A percentile compares a stretch with the other conserved stretches of the same genome.
Evolutionary conservation across 495 filamentous ascomycete species (phyloP).

Genomic region (Letharia columbiana): DNA sequence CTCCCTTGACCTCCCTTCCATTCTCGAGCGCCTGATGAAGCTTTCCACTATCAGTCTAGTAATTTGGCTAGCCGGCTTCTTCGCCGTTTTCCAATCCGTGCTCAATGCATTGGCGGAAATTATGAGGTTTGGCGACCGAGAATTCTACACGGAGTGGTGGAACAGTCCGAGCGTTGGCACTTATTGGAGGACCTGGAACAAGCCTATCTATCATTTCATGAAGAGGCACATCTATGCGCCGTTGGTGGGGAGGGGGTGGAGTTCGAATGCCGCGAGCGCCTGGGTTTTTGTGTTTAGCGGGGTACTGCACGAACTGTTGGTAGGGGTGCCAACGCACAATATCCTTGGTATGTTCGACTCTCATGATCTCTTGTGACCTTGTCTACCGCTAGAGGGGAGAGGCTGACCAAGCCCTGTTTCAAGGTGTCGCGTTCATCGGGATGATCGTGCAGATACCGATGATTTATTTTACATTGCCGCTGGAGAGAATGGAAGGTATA

Average conservation of each 20-base stretch:
- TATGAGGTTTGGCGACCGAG: constrained; percentile 80
- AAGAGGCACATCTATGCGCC: constrained; percentile 84
- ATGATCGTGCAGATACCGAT: constrained; percentile 92
- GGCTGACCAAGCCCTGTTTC: not conserved
- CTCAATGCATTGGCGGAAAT: constrained; percentile 88
- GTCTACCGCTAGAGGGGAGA: not conserved
- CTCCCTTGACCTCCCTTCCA: constrained; percentile 67
- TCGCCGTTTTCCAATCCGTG: constrained; percentile 83
- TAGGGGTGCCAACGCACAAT: constrained; percentile 93
- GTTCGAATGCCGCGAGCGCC: constrained; percentile 53
- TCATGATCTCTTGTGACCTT: not conserved
- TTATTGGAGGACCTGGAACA: constrained; percentile 97
- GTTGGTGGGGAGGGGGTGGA: constrained; percentile 73
- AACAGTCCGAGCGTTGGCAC: constrained; percentile 75
- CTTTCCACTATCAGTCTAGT: constrained; percentile 86
- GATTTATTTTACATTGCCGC: constrained; percentile 64
- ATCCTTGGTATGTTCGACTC: constrained; percentile 57
- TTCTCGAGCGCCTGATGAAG: constrained; percentile 86
- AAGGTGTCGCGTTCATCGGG: constrained; percentile 82
- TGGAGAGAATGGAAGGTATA: constrained; percentile 69
- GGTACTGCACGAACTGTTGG: constrained; percentile 81
- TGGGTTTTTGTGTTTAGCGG: constrained; percentile 81
- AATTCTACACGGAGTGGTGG: constrained; percentile 98
- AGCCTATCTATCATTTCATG: constrained; percentile 94
- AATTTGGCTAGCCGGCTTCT: constrained; percentile 96